A percentile compares a stretch with the other conserved stretches of the same genome.
Evolutionary conservation across 768 basidiomycete genomes (phyloP).

Genomic region (Suillus cothurnatus): DNA sequence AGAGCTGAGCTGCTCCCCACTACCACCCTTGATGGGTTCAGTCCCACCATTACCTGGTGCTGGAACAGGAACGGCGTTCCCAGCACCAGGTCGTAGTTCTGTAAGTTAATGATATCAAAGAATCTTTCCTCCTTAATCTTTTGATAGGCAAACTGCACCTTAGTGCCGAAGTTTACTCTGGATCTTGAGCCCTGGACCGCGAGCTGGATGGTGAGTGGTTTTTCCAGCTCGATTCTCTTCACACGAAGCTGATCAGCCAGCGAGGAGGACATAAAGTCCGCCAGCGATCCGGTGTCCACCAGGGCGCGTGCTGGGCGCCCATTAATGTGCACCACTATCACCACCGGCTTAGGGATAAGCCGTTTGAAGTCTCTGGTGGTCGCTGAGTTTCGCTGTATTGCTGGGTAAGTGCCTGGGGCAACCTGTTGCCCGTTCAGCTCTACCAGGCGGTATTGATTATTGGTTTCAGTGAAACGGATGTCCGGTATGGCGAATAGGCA

Average conservation of each 20-base stretch:
- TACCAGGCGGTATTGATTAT: not conserved
- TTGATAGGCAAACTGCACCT: slow-evolving; percentile 16
- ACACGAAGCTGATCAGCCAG: slow-evolving; percentile 31
- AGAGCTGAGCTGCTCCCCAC: not conserved
- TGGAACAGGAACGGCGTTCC: slow-evolving; percentile 42
- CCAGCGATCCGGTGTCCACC: slow-evolving; percentile 28
- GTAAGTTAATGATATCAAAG: slow-evolving; percentile 29
- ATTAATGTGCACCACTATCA: slow-evolving; percentile 17
- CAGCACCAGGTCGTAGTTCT: slow-evolving; percentile 38
- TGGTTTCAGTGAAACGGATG: not conserved
- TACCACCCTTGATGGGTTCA: slow-evolving; percentile 23
- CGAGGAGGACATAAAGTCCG: slow-evolving; percentile 32
- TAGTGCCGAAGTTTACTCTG: slow-evolving; percentile 23
- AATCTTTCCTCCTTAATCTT: not conserved
- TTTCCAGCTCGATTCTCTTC: slow-evolving; percentile 13
- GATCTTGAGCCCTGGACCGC: slow-evolving; percentile 32
- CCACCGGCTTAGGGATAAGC: slow-evolving; percentile 8
- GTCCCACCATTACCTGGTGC: slow-evolving; percentile 28
- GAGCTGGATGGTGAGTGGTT: slow-evolving; percentile 30
- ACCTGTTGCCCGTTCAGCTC: slow-evolving; percentile 7
- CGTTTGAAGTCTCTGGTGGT: slow-evolving; percentile 16
- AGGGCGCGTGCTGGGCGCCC: slow-evolving; percentile 21
- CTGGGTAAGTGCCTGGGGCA: not conserved
- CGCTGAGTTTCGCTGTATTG: slow-evolving; percentile 19
- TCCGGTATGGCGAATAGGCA: not conserved